These are phyloP conservation scores for Triangularia verruculosa DNA, from an alignment of 2,329 filamentous ascomycete species.

Conservation along the genomic window DNA sequence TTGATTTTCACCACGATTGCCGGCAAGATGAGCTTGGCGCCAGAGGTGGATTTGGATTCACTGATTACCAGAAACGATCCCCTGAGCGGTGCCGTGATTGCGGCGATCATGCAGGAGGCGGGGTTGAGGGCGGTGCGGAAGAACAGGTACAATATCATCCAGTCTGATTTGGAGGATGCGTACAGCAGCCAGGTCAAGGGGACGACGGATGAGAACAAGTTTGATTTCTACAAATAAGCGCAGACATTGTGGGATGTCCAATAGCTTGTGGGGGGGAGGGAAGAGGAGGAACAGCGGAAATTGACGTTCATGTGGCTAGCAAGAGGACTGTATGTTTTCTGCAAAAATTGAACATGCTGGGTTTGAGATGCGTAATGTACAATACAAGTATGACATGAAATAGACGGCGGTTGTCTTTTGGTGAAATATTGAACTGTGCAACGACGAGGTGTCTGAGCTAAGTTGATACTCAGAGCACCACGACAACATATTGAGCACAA, in stretches of 20 bases:
- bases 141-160: conserved; percentile 99
- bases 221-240: conserved; percentile 84
- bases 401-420: not conserved
- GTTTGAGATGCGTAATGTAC: not conserved
- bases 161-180: conserved; percentile 92
- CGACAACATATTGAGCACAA: not conserved
- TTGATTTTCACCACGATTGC: conserved; percentile 98
- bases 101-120: conserved; percentile 98
- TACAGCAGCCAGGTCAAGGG: conserved; percentile 97
- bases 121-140: conserved; percentile 91
- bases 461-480: too few species aligned
- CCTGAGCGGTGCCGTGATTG: conserved; percentile 90
- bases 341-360: not conserved
- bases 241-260: not conserved
- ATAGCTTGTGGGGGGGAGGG: too few species aligned
- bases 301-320: not conserved
- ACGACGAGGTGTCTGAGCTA: not conserved
- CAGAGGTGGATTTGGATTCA: conserved; percentile 93
- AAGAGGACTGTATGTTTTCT: not conserved
- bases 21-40: conserved; percentile 92
- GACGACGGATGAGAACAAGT: conserved; percentile 64
- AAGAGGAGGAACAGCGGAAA: not conserved
- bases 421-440: not conserved
- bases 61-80: conserved; percentile 97
- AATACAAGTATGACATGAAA: not conserved